phyloP scores from a whole-genome alignment of 1,139 yeast species.

The Saccharomyces hybrid region DNA sequence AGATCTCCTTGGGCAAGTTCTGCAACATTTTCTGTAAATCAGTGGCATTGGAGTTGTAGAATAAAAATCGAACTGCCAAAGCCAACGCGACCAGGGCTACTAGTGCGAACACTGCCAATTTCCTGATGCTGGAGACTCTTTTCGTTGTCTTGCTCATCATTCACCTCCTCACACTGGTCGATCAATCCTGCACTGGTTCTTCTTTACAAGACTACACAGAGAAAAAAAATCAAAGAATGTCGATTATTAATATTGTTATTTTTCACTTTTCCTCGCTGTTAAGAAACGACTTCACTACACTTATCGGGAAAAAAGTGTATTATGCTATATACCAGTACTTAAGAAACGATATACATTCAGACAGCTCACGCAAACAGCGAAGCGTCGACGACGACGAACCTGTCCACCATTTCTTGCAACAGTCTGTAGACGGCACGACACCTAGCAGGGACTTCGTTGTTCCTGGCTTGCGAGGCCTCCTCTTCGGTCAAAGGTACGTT shows the following conservation, averaged over 20 bases:
- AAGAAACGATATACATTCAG: background rate
- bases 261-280: background rate
- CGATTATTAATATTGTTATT: background rate
- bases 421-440: slow-evolving; percentile 30
- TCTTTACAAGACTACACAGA: background rate
- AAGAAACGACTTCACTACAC: background rate
- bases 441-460: slow-evolving; percentile 19
- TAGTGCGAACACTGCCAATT: slow-evolving; percentile 24
- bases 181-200: background rate
- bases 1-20: slow-evolving; percentile 38
- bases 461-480: slow-evolving; percentile 11
- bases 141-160: slow-evolving; percentile 13
- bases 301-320: background rate
- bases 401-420: slow-evolving; percentile 29
- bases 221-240: background rate
- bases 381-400: slow-evolving; percentile 39
- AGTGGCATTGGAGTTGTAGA: slow-evolving; percentile 32
- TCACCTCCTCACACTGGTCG: background rate
- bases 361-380: slow-evolving; percentile 37
- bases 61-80: background rate
- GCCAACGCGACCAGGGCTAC: slow-evolving; percentile 31
- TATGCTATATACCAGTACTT: background rate
- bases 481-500: slow-evolving; percentile 40
- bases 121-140: slow-evolving; percentile 9
- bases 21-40: slow-evolving; percentile 42